Evolutionary conservation across 495 filamentous ascomycete genomes (phyloP).

Genomic region (Rusavskia elegans): DNA sequence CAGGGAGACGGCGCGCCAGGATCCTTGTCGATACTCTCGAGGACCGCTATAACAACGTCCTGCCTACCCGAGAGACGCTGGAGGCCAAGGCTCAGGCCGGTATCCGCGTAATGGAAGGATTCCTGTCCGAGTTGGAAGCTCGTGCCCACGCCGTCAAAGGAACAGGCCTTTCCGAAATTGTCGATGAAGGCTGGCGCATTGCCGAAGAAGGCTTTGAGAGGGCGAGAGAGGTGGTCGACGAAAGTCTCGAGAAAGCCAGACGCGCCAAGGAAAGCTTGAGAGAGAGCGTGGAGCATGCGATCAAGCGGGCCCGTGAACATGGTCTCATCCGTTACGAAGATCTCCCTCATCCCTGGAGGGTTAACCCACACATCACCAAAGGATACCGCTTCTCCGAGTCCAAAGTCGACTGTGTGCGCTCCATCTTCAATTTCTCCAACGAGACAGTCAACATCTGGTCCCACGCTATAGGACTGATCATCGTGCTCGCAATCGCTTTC

Average conservation of each 20-base stretch:
- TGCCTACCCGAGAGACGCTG: constrained; percentile 71
- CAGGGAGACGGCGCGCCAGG: constrained; percentile 66
- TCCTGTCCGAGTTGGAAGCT: constrained; percentile 68
- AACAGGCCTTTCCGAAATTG: constrained; percentile 34
- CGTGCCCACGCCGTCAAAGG: constrained; percentile 61
- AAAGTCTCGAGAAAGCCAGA: constrained; percentile 64
- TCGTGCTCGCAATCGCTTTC: constrained; percentile 81
- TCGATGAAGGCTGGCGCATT: constrained; percentile 56
- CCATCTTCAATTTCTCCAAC: constrained; percentile 71
- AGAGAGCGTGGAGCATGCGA: constrained; percentile 66
- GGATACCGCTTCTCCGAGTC: constrained; percentile 90
- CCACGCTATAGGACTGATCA: constrained; percentile 69
- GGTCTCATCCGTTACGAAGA: constrained; percentile 80
- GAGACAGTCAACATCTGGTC: constrained; percentile 98
- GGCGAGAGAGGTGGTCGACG: constrained; percentile 63
- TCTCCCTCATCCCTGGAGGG: constrained; percentile 78
- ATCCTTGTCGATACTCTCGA: constrained; percentile 93
- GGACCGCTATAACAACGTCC: constrained; percentile 70
- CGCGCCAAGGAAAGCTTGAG: constrained; percentile 60
- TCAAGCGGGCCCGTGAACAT: constrained; percentile 60
- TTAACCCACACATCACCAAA: constrained; percentile 81
- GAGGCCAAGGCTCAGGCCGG: constrained; percentile 82
- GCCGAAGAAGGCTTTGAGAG: constrained; percentile 59
- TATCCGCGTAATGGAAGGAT: constrained; percentile 69
- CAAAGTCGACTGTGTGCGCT: constrained; percentile 72